Base-by-base conservation (phyloP, 2,329 filamentous ascomycete genomes). In the Fusarium nodosum region DNA sequence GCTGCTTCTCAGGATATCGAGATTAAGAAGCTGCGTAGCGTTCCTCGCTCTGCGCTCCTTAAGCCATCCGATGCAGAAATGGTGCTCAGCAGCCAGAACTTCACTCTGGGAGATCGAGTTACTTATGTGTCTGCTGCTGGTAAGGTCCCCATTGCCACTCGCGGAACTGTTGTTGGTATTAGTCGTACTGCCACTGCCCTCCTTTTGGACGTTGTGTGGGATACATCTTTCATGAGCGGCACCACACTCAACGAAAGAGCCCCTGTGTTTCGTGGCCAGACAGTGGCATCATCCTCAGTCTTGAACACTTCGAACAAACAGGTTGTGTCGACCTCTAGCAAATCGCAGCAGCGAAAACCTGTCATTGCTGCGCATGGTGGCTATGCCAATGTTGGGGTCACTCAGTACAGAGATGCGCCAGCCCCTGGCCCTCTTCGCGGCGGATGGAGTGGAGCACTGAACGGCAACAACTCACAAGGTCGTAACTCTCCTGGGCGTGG, bases 1-100 rank as follows among this genome's bases (percentile, higher is more conserved):
- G 81, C 84, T 42, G 82, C 83, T 26, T 85, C 84, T 16, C 79
- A 85, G 18, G 82, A 85, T 16, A 80, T 85, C 33, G 85, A 89
- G 39, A 83, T 87, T 54, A 93, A 91, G 82, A 92, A 88, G 75
- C 85, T 97, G 66, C 90, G 88, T 61, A 90, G 90, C 57, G 93
- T 97, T 45, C 96, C 96, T 51, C 90, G 97, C 54, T 91, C 90
- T 72, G 96, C 94, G 11, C 84, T 99, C 20, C 85, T 99, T 75
- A 97, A 97, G 77, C 97, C 97, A n/a, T 87, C 90, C 1, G 96
- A 99, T 80, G 94, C 94, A n/a, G 94, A 97, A 79, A 93, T 97
- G 77, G 91, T 94, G 55, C 88, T 98, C 41, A 90, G 93, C 58
- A 91, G 92, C 77, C 97, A 99, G 79, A 86, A 80, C 22, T 99